phyloP scores from a whole-genome alignment of 2,329 filamentous ascomycete species.

The Monosporascus sp. region DNA sequence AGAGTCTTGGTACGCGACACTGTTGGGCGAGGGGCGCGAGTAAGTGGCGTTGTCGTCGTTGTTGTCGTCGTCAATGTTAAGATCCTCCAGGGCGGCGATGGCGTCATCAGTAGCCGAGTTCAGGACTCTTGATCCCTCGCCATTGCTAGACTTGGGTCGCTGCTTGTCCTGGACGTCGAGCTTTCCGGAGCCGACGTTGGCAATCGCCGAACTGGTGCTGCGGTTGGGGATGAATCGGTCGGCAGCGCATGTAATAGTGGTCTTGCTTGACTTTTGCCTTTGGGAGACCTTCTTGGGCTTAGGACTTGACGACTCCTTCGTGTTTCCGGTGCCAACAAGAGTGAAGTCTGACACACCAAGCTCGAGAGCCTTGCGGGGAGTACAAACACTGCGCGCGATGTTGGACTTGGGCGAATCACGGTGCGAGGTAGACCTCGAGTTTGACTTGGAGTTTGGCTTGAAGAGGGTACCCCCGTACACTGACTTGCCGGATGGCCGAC shows the following conservation, averaged over 20 bases:
- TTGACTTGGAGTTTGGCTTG: conserved; percentile 68
- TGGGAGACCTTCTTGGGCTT: conserved; percentile 52
- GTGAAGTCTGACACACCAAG: conserved; percentile 90
- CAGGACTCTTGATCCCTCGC: conserved; percentile 70
- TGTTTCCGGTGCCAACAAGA: conserved; percentile 72
- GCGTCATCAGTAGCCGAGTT: conserved; percentile 77
- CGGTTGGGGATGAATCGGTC: conserved; percentile 98
- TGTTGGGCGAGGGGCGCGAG: conserved; percentile 77
- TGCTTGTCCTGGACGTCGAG: conserved; percentile 66
- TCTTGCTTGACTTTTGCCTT: conserved; percentile 60
- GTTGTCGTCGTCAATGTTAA: conserved; percentile 69
- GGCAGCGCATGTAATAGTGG: conserved; percentile 70
- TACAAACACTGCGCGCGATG: conserved; percentile 70
- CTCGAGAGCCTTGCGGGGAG: conserved; percentile 78
- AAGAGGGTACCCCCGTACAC: conserved; percentile 77
- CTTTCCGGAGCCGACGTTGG: conserved; percentile 77
- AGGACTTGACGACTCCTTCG: conserved; percentile 49
- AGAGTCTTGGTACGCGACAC: conserved; percentile 86
- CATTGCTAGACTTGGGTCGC: conserved; percentile 64
- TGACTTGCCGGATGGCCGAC: conserved; percentile 57
- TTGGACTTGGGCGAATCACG: conserved; percentile 95
- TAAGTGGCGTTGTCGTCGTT: conserved; percentile 66
- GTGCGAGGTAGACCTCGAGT: conserved; percentile 56
- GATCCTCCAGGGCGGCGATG: conserved; percentile 70
- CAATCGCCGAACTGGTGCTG: conserved; percentile 79